Evolutionary conservation across 2,329 filamentous ascomycete species (phyloP), one percentile per base, ranked within the genome.

Genomic region (Colletotrichum sidae): DNA sequence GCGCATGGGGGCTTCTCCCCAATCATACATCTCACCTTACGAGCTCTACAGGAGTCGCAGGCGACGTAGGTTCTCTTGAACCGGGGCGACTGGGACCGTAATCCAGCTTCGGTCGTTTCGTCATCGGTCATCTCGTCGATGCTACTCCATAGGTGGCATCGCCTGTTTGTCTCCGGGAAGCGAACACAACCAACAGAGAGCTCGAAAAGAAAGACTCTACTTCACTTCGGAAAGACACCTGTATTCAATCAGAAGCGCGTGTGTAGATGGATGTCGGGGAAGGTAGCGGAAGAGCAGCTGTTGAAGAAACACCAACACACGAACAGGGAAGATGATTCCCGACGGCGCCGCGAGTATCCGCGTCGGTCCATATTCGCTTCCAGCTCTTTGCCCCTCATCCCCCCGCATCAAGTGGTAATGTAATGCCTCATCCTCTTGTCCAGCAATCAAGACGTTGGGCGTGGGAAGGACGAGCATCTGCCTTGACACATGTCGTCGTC

Each of bases 1-100:
- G 52, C 51, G 56, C 65, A 67, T 37, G 65, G 65, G 6, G 65
- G 65, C 12, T 67, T 51, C 37, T 54, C 65, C n/a, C 59, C 61
- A 42, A 67, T 42, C 35, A 65, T 57, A n/a, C 61, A 67, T 49
- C 65, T 39, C 10, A 60, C 61, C 39, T 67, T 67, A 10, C 65
- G 65, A 17, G 56, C 42, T 42, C 65, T 38, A 42, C 65, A 65
- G 35, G 61, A 60, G 55, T 60, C 65, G 53, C 65, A 67, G 11
- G 61, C 65, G 37, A 67, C 61, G 33, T 67, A 67, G 1, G 55
- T 64, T 25, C 65, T 50, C 34, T 57, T 67, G 33, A 55, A 53
- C 4, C 49, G 50, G 12, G 56, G 56, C 12, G 56, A 17, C 15
- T 35, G 25, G 38, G 25, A 8, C 12, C 56, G 34, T 2, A 17